Base-by-base conservation (phyloP, 2,329 filamentous ascomycete genomes). In the Alternaria metachromatica region DNA sequence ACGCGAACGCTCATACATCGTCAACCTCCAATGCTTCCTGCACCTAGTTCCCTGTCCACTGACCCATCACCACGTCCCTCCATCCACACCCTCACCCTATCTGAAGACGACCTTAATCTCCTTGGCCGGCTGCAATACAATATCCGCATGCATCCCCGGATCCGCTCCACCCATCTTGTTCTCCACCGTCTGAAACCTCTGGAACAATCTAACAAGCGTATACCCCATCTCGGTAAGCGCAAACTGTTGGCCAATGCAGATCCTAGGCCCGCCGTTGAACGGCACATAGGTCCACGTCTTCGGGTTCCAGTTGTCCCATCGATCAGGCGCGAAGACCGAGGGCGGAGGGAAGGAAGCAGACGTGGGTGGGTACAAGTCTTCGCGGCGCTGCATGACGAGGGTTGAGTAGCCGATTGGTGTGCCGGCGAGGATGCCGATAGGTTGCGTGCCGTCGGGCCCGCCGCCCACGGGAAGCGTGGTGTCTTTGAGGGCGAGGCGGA, bases 231-330 rank as follows among this genome's bases (percentile, higher is more conserved):
- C 84, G 1, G 83, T 85, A 25, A 85, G 73, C 12, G 84, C 84
- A 66, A 85, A 85, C 61, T 85, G 82, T 76, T 85, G 83, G 0
- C 84, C 84, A 37, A 85, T 82, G 62, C 84, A 85, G n/a, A 85
- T 84, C 2, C 84, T 66, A 4, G 83, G 83, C 0, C 83, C 82
- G 4, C 82, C 83, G 54, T 84, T 84, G 68, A 85, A 85, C 0
- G 83, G 83, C 3, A 84, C 77, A 50, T 79, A 84, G 1, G 82
- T 82, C 84, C 84, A 87, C 12, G 71, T 69, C 66, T 83, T 83
- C 0, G 84, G 84, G 7, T 80, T 83, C 84, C 84, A 86, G 0
- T 64, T 65, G 25, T 62, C 79, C 84, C 84, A 86, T 33, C 85
- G 70, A 60, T 86, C 85, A 0, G 85, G 85, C 5, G 80, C 79